Evolutionary conservation across 768 basidiomycete species (phyloP), one percentile per base, ranked within the genome.

Genomic region (Kwoniella shandongensis): DNA sequence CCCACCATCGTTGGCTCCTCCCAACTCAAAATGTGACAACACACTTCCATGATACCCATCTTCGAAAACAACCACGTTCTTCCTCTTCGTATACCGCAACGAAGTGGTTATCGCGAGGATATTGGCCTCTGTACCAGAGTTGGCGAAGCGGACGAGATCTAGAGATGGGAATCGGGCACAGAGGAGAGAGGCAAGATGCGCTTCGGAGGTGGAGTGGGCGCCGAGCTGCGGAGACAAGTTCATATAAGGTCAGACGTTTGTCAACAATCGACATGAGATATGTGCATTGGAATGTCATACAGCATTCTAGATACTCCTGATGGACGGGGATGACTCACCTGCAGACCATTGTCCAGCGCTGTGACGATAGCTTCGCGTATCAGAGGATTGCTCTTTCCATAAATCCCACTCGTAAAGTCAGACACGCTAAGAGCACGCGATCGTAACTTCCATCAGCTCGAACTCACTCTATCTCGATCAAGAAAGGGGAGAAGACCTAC

Each of bases 91-190:
- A 41, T 59, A 52, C 13, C 54, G 49, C 26, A 61, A 26, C 1
- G 56, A 55, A 36, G 51, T 36, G 5, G 51, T 52, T 6, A 65
- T 61, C 3, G 55, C 51, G 27, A 58, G 51, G 17, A 62, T 49
- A 25, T 60, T 58, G 3, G 64, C 64, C 30, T 65, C 64, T 11
- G 64, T 65, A 11, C 56, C 64, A 1, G 64, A 65, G 30, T 65
- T 65, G n/a, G 60, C 42, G 52, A 58, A 65, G 15, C 64, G 45
- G 8, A 65, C 22, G 17, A 54, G 57, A 3, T 62, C 60, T 27
- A 65, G 55, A 4, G 60, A 61, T 2, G 64, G 64, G 18, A 65
- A 59, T 38, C 60, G 27, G 2, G 47, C 22, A 17, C 51, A 46
- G 39, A 65, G 42, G 26, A 46, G 52, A 17, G 26, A 30, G 10